A percentile compares a stretch with the other conserved stretches of the same genome.
phyloP scores from a whole-genome alignment of 768 basidiomycete species.

The Crepidotus variabilis region DNA sequence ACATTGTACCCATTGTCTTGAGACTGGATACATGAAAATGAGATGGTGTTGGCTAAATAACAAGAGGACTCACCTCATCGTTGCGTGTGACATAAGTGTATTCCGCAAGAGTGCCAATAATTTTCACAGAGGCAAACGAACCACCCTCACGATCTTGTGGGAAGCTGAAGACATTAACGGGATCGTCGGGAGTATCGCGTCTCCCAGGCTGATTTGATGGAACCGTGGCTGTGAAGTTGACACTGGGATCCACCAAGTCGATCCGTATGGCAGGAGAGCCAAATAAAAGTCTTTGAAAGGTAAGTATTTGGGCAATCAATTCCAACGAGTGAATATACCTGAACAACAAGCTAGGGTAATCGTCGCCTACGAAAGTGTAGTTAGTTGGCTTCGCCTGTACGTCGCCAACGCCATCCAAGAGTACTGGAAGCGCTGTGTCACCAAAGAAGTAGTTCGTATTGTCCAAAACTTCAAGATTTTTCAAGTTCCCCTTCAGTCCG shows the following conservation, averaged over 20 bases:
- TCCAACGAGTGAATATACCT: slow-evolving; percentile 21
- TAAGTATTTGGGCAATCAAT: neutral
- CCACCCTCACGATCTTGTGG: slow-evolving; percentile 24
- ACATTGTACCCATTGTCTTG: slow-evolving; percentile 15
- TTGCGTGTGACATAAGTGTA: slow-evolving; percentile 45
- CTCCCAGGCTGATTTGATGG: neutral
- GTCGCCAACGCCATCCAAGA: slow-evolving; percentile 36
- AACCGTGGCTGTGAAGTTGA: slow-evolving; percentile 33
- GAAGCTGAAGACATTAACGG: slow-evolving; percentile 29
- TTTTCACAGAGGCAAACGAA: slow-evolving; percentile 34
- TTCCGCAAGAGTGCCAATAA: slow-evolving; percentile 46
- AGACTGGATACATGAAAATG: neutral
- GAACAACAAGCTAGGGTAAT: slow-evolving; percentile 36
- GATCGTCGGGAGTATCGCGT: slow-evolving; percentile 14
- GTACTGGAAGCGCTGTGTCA: slow-evolving; percentile 35
- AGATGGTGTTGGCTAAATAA: neutral
- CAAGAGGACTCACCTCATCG: slow-evolving; percentile 30
- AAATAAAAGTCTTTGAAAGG: slow-evolving; percentile 31
- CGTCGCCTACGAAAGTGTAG: slow-evolving; percentile 40
- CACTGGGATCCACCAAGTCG: slow-evolving; percentile 44
- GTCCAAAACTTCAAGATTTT: slow-evolving; percentile 48
- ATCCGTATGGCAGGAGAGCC: slow-evolving; percentile 44
- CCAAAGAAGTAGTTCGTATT: slow-evolving; percentile 40
- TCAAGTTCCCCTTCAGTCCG: slow-evolving; percentile 36
- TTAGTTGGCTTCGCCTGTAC: slow-evolving; percentile 35